Base-by-base conservation (phyloP, 805 yeast species). In the Nakazawaea holstii region DNA sequence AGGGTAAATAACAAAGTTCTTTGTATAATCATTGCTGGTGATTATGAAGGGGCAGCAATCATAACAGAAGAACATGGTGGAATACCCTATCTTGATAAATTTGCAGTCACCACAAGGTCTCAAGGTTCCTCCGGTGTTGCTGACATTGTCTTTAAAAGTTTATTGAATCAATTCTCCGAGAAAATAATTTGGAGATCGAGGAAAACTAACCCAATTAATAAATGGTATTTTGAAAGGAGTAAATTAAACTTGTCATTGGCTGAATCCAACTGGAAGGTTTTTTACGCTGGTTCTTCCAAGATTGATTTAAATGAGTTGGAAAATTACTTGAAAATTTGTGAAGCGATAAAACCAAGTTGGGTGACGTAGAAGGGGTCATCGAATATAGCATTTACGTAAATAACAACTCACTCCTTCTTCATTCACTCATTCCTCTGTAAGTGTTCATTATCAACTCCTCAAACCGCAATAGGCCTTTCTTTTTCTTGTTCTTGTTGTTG, bases 121-220 rank as follows among this genome's bases (percentile, higher is more conserved):
- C 98, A 94, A 64, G 98, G 99, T 0, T 80, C 94, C 0, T 82
- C 95, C 4, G 95, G 97, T 4, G 82, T 92, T 11, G 97, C 99
- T 0, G 99, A 94, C 60, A 80, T 94, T 20, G 82, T 92, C 24
- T 90, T 94, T 70, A 94, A 92, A 60, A 73, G 86, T 7, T 79
- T 94, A 72, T 67, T 80, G 8, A 70, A 71, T 36, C 78, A 77
- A 43, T 91, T 82, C 59, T 86, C 88, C 0, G 66, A 74, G 13
- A 94, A 89, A 59, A 62, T 90, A 10, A 67, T 94, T 1, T 94
- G 99, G 99, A 77, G 99, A 57, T 92, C 98, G 1, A 70, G 96
- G 40, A 76, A 76, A 49, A 77, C 68, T 47, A 94, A 94, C 62
- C 96, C 97, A 0, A 97, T 94, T 7, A 94, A 94, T 68, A 90